phyloP scores from a whole-genome alignment of 2,329 filamentous ascomycete species.

The Rhynchosporium graminicola region DNA sequence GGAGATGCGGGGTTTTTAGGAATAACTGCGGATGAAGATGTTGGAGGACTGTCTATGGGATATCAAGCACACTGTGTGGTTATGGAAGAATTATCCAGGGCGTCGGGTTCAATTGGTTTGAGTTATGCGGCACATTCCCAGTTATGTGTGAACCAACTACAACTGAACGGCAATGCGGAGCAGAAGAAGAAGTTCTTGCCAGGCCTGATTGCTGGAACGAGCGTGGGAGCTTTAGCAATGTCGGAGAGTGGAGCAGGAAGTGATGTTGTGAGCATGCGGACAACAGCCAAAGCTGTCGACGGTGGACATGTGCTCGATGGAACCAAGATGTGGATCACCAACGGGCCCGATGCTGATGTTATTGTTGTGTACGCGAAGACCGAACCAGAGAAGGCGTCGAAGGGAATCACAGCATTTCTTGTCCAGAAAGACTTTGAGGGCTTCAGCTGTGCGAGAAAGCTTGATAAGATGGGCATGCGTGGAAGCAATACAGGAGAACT shows the following conservation, averaged over 20 bases:
- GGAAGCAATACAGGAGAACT: conserved; percentile 96
- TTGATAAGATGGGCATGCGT: conserved; percentile 98
- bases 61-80: conserved; percentile 97
- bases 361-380: conserved; percentile 98
- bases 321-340: conserved; percentile 96
- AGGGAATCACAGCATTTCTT: conserved; percentile 94
- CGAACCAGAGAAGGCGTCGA: conserved; percentile 73
- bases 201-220: conserved; percentile 75
- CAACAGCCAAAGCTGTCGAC: conserved; percentile 74
- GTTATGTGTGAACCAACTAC: conserved; percentile 93
- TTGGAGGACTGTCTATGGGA: conserved; percentile 86
- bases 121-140: conserved; percentile 97
- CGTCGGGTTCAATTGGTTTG: conserved; percentile 79
- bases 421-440: conserved; percentile 70
- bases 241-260: conserved; percentile 87
- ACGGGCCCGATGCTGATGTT: conserved; percentile 89
- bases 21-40: conserved; percentile 89
- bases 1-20: conserved; percentile 90
- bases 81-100: conserved; percentile 91
- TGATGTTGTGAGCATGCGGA: conserved; percentile 96
- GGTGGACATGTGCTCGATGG: conserved; percentile 83
- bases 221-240: conserved; percentile 90
- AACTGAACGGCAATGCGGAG: conserved; percentile 76
- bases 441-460: conserved; percentile 84
- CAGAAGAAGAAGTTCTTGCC: conserved; percentile 85